Evolutionary conservation across 352 stramenopile species (phyloP), one percentile per base, ranked within the genome.

Genomic region (Phytopythium oedochilum): DNA sequence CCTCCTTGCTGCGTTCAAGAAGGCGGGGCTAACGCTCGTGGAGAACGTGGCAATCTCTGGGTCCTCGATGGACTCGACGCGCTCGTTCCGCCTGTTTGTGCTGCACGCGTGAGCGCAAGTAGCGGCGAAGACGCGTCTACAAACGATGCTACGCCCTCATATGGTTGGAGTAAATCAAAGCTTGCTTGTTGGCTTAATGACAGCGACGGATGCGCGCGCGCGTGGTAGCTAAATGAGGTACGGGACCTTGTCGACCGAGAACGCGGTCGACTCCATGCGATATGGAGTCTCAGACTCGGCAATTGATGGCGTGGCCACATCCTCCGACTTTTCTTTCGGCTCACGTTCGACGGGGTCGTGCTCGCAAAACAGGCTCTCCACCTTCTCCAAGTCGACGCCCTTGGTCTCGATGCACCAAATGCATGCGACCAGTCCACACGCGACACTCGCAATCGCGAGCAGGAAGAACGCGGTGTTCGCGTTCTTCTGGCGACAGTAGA

Each of bases 41-140:
- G 71, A 87, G 62, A 72, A 88, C 62, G 56, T 78, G 9, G 53
- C 75, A 11, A 86, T 90, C 62, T 88, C 77, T 0, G 75, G 75
- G 1, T 83, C 77, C 1, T 75, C 65, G 1, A 72, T 70, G 65
- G 65, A 61, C 12, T 88, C 77, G 28, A 83, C 73, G 46, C 75
- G 80, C 38, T 90, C 77, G 32, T 90, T 77, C 67, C 70, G 80
- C 52, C 59, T 88, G 39, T 86, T 87, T 31, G 71, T 87, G 46
- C 57, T 90, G 34, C 60, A 85, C 35, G 58, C 70, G 32, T 80
- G 62, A 70, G 28, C 18, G 12, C 17, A 18, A 8, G 7, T 8
- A 7, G 42, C 5, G 3, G 9, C 23, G 25, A 15, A 1, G 38
- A 47, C 7, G n/a, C n/a, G 25, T 12, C 40, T n/a, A n/a, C n/a